Conservation (phyloP, 192 early-diverging fungal genomes). For the Rhizoclosmatium globosum region DNA sequence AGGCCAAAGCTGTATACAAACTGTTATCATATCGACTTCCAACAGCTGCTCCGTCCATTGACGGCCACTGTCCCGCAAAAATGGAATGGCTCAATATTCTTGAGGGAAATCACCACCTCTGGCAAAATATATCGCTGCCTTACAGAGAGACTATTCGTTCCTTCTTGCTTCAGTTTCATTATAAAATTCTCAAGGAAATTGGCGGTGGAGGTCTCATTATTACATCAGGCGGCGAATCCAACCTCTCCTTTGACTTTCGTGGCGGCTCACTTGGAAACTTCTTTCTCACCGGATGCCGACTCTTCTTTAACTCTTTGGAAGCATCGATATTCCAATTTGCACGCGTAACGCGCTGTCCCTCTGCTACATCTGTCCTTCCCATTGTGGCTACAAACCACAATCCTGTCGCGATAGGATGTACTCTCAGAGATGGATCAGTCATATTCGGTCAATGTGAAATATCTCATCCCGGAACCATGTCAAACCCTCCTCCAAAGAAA, state of each 20-base stretch:
- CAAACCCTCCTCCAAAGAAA: conserved; percentile 42
- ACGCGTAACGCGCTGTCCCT: conserved; percentile 72
- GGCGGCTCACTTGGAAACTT: conserved; percentile 82
- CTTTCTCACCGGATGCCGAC: conserved; percentile 75
- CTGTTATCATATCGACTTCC: conserved; percentile 75
- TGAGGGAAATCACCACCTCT: conserved; percentile 70
- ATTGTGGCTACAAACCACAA: conserved; percentile 63
- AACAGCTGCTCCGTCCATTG: conserved; percentile 54
- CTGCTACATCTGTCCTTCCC: conserved; percentile 71
- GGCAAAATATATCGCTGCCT: conserved; percentile 54
- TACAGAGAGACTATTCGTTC: conserved; percentile 74
- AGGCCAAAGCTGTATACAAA: conserved; percentile 71
- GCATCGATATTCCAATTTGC: conserved; percentile 80
- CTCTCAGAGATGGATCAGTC: conserved; percentile 66
- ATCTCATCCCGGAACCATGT: conserved; percentile 66
- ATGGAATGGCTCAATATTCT: conserved; percentile 77
- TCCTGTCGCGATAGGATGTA: conserved; percentile 64
- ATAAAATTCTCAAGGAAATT: conserved; percentile 71
- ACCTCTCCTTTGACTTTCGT: conserved; percentile 68
- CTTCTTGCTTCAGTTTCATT: conserved; percentile 74
- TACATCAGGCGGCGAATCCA: conserved; percentile 22
- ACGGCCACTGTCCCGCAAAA: conserved; percentile 53
- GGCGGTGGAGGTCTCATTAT: conserved; percentile 23
- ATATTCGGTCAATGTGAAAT: conserved; percentile 70
- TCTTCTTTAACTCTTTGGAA: conserved; percentile 73